Evolutionary conservation across 345 rosid genomes (phyloP).

Genomic region (Anacardium occidentale): DNA sequence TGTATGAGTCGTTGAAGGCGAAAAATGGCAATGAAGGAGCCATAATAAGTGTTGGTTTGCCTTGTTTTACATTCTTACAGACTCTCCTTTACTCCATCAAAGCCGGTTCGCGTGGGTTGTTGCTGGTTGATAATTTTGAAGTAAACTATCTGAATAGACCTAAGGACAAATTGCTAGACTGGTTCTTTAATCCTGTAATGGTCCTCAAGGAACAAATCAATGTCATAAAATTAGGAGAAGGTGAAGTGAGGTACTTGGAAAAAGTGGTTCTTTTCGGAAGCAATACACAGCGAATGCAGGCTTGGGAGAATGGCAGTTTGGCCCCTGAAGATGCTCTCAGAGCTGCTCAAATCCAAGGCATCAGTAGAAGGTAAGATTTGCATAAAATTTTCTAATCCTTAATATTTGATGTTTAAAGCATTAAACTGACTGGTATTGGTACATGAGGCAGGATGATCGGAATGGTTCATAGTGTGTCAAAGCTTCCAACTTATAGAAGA

Average conservation of each 20-base stretch:
- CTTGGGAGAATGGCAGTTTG: conserved; percentile 52
- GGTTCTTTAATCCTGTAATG: conserved; percentile 71
- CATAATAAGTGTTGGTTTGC: conserved; percentile 54
- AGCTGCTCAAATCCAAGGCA: conserved; percentile 77
- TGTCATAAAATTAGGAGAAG: conserved; percentile 53
- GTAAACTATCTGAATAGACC: conserved; percentile 66
- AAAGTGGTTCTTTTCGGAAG: conserved; percentile 63
- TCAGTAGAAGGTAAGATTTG: conserved; percentile 68
- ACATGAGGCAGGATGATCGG: conserved; percentile 59
- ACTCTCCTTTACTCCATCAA: conserved; percentile 56
- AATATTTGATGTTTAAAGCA: too few relatives aligned
- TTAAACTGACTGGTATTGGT: not conserved
- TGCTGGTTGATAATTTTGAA: conserved; percentile 61
- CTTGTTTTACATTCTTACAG: conserved; percentile 57
- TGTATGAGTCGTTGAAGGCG: conserved; percentile 53
- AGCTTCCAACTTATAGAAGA: conserved; percentile 72
- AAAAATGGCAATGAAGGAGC: conserved; percentile 47
- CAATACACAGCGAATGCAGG: conserved; percentile 44
- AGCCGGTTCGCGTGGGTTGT: conserved; percentile 59
- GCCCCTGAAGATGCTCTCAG: conserved; percentile 55
- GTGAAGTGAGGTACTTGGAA: conserved; percentile 61
- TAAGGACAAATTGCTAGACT: conserved; percentile 67
- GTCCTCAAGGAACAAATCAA: conserved; percentile 71
- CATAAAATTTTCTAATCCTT: not conserved
- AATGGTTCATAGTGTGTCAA: conserved; percentile 57